Evolutionary conservation across 176 grass and related monocot genomes (phyloP), one percentile per base, ranked within the genome.

Genomic region (Oryza meyeriana): DNA sequence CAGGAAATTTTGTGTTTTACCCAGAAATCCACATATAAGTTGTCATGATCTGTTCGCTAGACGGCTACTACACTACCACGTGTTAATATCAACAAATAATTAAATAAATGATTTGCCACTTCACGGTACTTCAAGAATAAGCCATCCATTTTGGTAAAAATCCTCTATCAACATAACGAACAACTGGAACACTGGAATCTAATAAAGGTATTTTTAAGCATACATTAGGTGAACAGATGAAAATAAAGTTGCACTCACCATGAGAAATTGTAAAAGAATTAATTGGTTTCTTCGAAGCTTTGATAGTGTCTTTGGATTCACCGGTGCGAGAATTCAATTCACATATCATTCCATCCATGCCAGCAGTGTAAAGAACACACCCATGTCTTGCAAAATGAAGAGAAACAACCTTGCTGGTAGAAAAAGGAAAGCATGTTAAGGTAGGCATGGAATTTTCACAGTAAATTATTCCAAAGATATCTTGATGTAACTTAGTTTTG

Each of bases 271-370:
- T 75, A 38, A 90, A 67, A 70, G 31, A 84, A 72, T 71, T 90
- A 35, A 87, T 87, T 64, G 83, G 48, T 61, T 77, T 87, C 58
- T 87, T 90, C 14, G 84, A 84, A 82, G 75, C 80, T 76, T 80
- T 87, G 16, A 87, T 75, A 13, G 40, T 78, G 77, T 69, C 81
- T 50, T 82, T 90, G 62, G 65, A 66, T 68, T 84, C 80, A 64
- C 88, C 88, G 42, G 61, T 84, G 8, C 78, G 22, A 90, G 84
- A 84, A 84, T 61, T 75, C 29, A 87, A 52, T 58, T 69, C 80
- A 83, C 44, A 90, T 76, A 90, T 63, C 59, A 75, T 30, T 47
- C 88, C 88, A 84, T 90, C 88, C 16, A 30, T 58, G 24, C 74
- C 75, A 61, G 79, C 79, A 31, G 79, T 86, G 48, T 84, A 84